These are phyloP conservation scores for Wickerhamiella lipophila DNA, from an alignment of 805 yeast species.

Conservation along the genomic window DNA sequence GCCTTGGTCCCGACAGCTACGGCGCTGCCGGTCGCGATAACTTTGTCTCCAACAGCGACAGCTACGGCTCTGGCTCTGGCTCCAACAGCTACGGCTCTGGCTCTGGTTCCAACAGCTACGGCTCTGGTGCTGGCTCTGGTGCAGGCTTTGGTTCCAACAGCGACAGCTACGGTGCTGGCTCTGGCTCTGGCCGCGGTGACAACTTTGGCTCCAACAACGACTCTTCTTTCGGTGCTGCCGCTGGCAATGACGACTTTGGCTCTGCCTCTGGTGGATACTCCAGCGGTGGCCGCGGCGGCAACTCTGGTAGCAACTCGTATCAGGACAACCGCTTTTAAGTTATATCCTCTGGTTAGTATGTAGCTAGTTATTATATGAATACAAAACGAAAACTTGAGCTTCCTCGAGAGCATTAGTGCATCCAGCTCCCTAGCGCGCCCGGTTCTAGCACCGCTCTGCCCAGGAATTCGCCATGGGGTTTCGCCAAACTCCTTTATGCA, in stretches of 20 bases:
- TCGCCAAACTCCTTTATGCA: background rate
- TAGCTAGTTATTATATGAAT: background rate
- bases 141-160: background rate
- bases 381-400: background rate
- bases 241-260: background rate
- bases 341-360: background rate
- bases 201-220: conserved; percentile 1
- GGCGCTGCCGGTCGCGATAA: background rate
- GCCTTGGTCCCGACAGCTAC: background rate
- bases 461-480: too few species aligned
- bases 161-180: conserved; percentile 6
- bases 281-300: conserved; percentile 1
- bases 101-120: background rate
- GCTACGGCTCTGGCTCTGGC: conserved; percentile 8
- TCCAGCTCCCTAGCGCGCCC: too few species aligned
- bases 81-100: conserved; percentile 2
- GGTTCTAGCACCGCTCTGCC: too few species aligned
- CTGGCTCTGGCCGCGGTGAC: conserved; percentile 5
- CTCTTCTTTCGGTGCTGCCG: background rate
- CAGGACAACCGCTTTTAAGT: conserved; percentile 6
- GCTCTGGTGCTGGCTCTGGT: background rate
- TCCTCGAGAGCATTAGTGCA: too few species aligned
- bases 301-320: conserved; percentile 6
- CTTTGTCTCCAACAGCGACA: background rate
- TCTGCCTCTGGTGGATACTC: conserved; percentile 3